Conservation (phyloP, 768 basidiomycete species). For the Auricularia heimuer region DNA sequence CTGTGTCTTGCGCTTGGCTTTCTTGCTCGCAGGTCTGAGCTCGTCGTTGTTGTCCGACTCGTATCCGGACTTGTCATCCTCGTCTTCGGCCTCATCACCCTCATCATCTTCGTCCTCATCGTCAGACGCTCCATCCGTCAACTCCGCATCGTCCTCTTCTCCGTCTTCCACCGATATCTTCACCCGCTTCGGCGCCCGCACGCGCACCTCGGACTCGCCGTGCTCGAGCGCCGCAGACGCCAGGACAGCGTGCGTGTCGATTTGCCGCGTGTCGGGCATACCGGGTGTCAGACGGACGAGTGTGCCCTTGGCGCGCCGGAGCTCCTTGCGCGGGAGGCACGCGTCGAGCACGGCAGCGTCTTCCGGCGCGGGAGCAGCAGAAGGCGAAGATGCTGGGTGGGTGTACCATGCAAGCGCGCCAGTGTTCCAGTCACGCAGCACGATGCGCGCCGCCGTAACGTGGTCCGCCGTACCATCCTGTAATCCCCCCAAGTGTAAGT, state of each 20-base stretch:
- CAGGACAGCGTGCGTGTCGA: slow-evolving; percentile 12
- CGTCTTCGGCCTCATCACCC: slow-evolving; percentile 27
- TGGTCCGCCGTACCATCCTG: slow-evolving; percentile 56
- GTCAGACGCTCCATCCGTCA: slow-evolving; percentile 27
- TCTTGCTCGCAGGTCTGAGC: slow-evolving; percentile 24
- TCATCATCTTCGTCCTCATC: slow-evolving; percentile 23
- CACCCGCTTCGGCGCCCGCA: slow-evolving; percentile 27
- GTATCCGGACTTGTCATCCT: slow-evolving; percentile 27
- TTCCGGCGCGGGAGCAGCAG: slow-evolving; percentile 24
- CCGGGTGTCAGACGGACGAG: slow-evolving; percentile 2
- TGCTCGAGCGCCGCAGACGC: slow-evolving; percentile 23
- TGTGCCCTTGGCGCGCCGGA: slow-evolving; percentile 19
- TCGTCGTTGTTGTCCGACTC: slow-evolving; percentile 33
- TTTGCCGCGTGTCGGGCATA: slow-evolving; percentile 12
- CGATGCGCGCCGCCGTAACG: slow-evolving; percentile 60
- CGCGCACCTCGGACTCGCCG: slow-evolving; percentile 28
- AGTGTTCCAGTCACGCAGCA: slow-evolving; percentile 78
- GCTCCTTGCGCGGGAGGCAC: slow-evolving; percentile 11
- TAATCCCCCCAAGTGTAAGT: too few relatives aligned
- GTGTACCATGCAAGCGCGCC: slow-evolving; percentile 70
- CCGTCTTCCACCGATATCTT: slow-evolving; percentile 28
- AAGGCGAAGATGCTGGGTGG: slow-evolving; percentile 30
- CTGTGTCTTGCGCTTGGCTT: slow-evolving; percentile 39
- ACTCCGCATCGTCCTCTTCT: slow-evolving; percentile 30
- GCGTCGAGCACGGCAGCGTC: slow-evolving; percentile 33